Conservation (phyloP, 345 rosid genomes). For the Durio zibethinus region DNA sequence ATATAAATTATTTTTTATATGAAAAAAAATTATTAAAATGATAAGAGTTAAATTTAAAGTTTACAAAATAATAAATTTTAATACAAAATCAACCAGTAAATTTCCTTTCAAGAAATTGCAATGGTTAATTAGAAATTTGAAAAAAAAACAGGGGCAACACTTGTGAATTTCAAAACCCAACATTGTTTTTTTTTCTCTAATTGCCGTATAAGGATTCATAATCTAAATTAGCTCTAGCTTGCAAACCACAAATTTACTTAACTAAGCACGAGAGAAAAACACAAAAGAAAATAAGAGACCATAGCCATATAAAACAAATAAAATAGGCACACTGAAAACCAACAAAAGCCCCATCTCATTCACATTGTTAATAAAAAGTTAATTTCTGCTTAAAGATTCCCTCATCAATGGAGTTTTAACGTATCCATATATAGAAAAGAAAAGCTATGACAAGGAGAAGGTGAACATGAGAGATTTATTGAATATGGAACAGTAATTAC, state of each 20-base stretch:
- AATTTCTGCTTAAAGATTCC: neutral
- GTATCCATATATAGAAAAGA: neutral
- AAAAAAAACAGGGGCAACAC: too few species aligned
- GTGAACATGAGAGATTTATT: neutral
- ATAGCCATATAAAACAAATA: neutral
- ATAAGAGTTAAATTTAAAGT: too few species aligned
- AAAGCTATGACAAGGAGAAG: neutral
- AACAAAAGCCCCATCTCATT: neutral
- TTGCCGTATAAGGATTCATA: conserved; percentile 93
- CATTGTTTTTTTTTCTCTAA: too few species aligned
- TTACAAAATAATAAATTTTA: too few species aligned
- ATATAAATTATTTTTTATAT: too few species aligned
- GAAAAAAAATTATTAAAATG: too few species aligned
- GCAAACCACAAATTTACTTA: conserved; percentile 17
- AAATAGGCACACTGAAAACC: neutral
- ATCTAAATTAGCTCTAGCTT: conserved; percentile 93
- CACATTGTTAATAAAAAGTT: neutral
- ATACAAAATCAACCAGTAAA: too few species aligned
- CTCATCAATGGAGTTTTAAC: neutral
- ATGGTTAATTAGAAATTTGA: too few species aligned
- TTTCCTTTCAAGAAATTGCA: too few species aligned
- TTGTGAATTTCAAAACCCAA: too few species aligned
- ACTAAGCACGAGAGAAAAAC: neutral
- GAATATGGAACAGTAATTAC: neutral
- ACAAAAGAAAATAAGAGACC: neutral